Conservation (phyloP, 257 asterid species). For the Solanum medicagineum region DNA sequence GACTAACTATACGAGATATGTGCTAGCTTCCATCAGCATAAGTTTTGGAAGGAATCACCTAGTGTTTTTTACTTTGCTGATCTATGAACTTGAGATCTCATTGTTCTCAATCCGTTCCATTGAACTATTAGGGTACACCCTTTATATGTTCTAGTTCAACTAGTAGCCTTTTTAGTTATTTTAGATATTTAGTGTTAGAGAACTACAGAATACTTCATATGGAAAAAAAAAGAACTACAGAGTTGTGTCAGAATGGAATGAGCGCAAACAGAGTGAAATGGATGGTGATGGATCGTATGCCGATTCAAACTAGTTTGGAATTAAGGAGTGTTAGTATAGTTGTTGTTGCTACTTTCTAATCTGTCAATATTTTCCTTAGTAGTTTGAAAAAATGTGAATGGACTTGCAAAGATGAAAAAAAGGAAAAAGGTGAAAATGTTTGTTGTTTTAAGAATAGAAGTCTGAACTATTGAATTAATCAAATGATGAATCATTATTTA, state of each 20-base stretch:
- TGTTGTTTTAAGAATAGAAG: neutral
- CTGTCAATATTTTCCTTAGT: neutral
- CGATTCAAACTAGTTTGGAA: neutral
- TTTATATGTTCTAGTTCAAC: neutral
- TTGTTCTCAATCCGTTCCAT: neutral
- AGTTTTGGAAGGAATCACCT: neutral
- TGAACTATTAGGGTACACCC: neutral
- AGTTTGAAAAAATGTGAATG: neutral
- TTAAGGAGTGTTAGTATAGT: neutral
- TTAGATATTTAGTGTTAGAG: neutral
- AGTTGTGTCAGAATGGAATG: neutral
- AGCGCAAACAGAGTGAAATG: neutral
- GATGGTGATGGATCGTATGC: neutral
- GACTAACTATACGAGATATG: neutral
- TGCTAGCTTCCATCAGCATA: neutral
- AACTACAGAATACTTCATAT: neutral
- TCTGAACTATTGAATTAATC: neutral
- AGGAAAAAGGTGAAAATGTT: neutral
- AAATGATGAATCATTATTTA: neutral
- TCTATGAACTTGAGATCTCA: neutral
- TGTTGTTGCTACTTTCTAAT: neutral
- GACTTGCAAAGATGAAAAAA: neutral
- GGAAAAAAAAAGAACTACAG: neutral
- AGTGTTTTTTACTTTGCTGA: neutral
- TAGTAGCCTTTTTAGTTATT: neutral